phyloP scores from a whole-genome alignment of 768 basidiomycete genomes.

The Podaxis pistillaris region DNA sequence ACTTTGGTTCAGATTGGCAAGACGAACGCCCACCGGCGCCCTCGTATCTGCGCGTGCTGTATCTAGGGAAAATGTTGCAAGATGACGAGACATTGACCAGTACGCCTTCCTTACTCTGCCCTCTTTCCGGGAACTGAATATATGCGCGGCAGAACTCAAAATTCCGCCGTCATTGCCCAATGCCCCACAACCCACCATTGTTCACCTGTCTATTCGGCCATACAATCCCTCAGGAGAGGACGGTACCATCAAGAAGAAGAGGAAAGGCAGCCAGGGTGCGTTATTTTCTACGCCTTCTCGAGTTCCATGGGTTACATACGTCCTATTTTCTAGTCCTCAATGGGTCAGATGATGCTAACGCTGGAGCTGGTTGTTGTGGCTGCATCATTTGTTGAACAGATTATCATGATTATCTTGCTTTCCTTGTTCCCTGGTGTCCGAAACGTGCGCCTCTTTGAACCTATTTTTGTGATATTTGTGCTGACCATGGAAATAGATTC shows the following conservation, averaged over 20 bases:
- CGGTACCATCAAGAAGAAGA: slow-evolving; percentile 55
- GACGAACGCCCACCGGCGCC: slow-evolving; percentile 78
- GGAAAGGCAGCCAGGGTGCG: slow-evolving; percentile 31
- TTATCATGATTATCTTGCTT: neutral
- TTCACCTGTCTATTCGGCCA: slow-evolving; percentile 73
- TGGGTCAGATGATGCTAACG: neutral
- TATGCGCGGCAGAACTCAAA: slow-evolving; percentile 30
- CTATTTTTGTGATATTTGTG: neutral
- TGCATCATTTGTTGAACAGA: slow-evolving; percentile 17
- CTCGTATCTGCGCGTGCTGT: slow-evolving; percentile 70
- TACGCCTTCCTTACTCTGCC: slow-evolving; percentile 32
- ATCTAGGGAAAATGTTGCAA: slow-evolving; percentile 79
- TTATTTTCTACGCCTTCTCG: neutral
- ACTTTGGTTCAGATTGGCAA: slow-evolving; percentile 58
- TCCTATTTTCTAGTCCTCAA: slow-evolving; percentile 1
- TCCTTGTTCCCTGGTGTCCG: neutral
- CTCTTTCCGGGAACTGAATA: neutral
- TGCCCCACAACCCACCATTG: slow-evolving; percentile 51
- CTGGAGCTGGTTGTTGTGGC: slow-evolving; percentile 16
- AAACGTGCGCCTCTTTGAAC: neutral
- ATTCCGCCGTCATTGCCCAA: slow-evolving; percentile 26
- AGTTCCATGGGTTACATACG: neutral
- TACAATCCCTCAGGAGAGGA: slow-evolving; percentile 50
- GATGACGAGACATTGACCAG: slow-evolving; percentile 76
- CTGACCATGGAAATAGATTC: neutral